phyloP scores from a whole-genome alignment of 208 protist species.

The Wallacemonas sp. region DNA sequence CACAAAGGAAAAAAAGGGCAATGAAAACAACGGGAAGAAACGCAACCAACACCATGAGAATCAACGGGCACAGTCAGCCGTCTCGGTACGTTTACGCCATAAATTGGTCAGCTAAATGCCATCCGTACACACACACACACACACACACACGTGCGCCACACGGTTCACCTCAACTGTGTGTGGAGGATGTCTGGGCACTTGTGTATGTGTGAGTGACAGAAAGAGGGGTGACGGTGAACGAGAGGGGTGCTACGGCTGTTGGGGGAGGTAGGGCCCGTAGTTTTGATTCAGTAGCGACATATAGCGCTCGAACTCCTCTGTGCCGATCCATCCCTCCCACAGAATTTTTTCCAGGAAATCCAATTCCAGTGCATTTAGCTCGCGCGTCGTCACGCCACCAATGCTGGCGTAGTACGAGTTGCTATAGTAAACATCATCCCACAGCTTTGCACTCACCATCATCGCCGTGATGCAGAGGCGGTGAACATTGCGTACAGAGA shows the following conservation, averaged over 20 bases:
- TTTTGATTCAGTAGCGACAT: conserved; percentile 28
- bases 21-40: neutral
- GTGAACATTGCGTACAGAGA: conserved; percentile 72
- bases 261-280: conserved; percentile 19
- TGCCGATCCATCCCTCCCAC: conserved; percentile 85
- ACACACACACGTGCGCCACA: neutral
- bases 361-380: conserved; percentile 89
- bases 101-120: neutral
- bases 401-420: conserved; percentile 92
- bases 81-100: too few species aligned
- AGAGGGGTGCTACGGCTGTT: neutral
- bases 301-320: conserved; percentile 52
- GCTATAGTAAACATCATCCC: conserved; percentile 90
- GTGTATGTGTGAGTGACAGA: too few species aligned
- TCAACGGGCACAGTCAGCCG: too few species aligned
- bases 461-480: conserved; percentile 86
- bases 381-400: conserved; percentile 71
- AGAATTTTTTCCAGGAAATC: conserved; percentile 77
- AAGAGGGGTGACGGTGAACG: neutral
- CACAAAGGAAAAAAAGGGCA: conserved; percentile 3
- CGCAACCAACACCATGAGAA: too few species aligned
- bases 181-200: too few species aligned
- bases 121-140: conserved; percentile 11
- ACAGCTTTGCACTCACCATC: conserved; percentile 86
- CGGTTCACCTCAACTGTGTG: too few species aligned